Evolutionary conservation across 208 protist genomes (phyloP), one percentile per base, ranked within the genome.

Genomic region (Acanthamoeba culbertsoni): DNA sequence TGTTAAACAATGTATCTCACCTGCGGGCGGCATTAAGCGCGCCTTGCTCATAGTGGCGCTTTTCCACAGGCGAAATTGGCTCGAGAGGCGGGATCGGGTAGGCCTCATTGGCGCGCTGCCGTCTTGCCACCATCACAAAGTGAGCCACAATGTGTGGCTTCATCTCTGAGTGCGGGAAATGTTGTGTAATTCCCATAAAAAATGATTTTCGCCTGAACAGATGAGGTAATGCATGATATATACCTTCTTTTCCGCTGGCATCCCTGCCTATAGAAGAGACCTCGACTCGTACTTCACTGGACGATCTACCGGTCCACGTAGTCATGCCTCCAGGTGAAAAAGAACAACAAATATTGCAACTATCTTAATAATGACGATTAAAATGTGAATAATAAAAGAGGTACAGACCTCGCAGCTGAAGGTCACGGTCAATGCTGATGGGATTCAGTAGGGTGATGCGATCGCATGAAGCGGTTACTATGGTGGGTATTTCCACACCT

Each of bases 301-400:
- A 92, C 18, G 86, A 92, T n/a, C n/a, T 92, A 18, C 86, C 86
- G 2, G 53, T 57, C 86, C 86, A 92, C 40, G 86, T 92, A 31
- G 59, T 75, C 86, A 92, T 65, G 0, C 57, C 86, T 92, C 35
- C 8, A 6, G 45, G 23, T 23, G 23, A 23, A 23, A 23, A 23
- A 59, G 14, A 23, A 59, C 23, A 23, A 59, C 14, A 59, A 59
- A n/a, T n/a, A n/a, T n/a, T 59, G 51, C 23, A 59, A 59, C 51
- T 23, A 59, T 59, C 51, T n/a, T 59, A 14, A 59, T 59, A n/a
- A 82, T 12, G 33, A 77, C 12, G 65, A 18, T 46, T 5, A 14
- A 33, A n/a, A 43, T 43, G 68, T 12, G 6, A 8, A 33, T 31
- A 35, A 35, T 14, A 8, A 5, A 14, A 23, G 37, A 2, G 65